Base-by-base conservation (phyloP, 2,329 filamentous ascomycete genomes). In the Phaeosphaeria sp. region DNA sequence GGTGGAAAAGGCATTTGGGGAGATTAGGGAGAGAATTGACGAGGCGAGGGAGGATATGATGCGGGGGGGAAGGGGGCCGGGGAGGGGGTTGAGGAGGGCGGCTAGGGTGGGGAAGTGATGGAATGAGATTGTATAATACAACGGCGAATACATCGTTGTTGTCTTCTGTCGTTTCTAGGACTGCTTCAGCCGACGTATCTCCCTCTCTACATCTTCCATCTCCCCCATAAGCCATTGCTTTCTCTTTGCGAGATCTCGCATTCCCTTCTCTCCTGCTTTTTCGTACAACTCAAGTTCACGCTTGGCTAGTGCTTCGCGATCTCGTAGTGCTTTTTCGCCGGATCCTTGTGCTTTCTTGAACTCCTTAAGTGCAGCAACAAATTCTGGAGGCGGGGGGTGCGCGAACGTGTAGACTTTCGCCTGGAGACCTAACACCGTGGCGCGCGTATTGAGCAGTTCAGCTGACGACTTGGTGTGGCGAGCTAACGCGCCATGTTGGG, bases 401-500 rank as follows among this genome's bases (percentile, higher is more conserved):
- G 56, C 62, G 6, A 64, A 60, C 2, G 69, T 65, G 47, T 77
- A 64, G 3, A 73, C 69, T 15, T 67, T 73, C 5, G 81, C 64
- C 55, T 82, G 81, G 47, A 79, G 62, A 11, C 74, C 72, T 59
- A 83, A 73, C 17, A 78, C 73, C 21, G 74, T 74, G 10, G 80
- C 80, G 17, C 80, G 77, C 1, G 72, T 66, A 9, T 75, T 74
- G 0, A 82, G 64, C 42, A 79, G 77, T 39, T 82, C 80, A 0
- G 80, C 78, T 51, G 77, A 74, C 0, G 80, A 75, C 54, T 77
- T 77, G 1, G 75, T 74, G 43, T 72, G 69, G 0, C 81, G 73
- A 1, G 80, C 69, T 0, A 82, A 66, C 3, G 76, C 70, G 49
- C 81, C 81, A 60, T 83, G 80, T 36, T 81, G 77, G 0, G 76